Conservation (phyloP, 148 eudicot species). For the Camellia granthamiana region DNA sequence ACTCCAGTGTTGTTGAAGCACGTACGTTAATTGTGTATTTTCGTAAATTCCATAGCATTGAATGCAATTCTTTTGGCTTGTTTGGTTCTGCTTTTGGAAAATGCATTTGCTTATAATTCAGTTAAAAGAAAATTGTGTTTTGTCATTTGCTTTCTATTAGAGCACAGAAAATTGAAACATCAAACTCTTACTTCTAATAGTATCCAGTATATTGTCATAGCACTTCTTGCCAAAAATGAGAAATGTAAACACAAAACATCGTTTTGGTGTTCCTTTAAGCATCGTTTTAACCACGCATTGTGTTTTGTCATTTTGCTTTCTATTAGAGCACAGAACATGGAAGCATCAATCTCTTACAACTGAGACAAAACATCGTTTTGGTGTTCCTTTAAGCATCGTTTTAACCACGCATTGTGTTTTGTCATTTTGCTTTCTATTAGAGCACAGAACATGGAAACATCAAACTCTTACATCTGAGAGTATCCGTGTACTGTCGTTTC, state of each 20-base stretch:
- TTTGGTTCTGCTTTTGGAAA: slow-evolving; percentile 9
- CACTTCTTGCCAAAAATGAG: neutral
- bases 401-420: no score
- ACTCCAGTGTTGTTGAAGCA: slow-evolving; percentile 84
- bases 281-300: no score
- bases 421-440: neutral
- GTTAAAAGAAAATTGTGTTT: neutral
- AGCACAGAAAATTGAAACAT: no score
- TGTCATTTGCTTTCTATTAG: no score
- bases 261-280: no score
- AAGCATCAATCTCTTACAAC: neutral
- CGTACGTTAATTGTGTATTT: slow-evolving; percentile 40
- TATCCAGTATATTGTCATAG: neutral
- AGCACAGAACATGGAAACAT: neutral
- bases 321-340: neutral
- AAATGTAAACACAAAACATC: no score
- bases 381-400: no score
- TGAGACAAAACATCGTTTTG: no score
- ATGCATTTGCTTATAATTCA: neutral
- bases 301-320: neutral
- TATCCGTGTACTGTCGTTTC: neutral
- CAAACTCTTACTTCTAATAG: neutral
- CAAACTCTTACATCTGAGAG: neutral
- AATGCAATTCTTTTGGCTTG: neutral
- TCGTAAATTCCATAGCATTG: neutral